A percentile compares a stretch with the other conserved stretches of the same genome.
phyloP scores from a whole-genome alignment of 1,139 yeast species.

The Pichia sp. region DNA sequence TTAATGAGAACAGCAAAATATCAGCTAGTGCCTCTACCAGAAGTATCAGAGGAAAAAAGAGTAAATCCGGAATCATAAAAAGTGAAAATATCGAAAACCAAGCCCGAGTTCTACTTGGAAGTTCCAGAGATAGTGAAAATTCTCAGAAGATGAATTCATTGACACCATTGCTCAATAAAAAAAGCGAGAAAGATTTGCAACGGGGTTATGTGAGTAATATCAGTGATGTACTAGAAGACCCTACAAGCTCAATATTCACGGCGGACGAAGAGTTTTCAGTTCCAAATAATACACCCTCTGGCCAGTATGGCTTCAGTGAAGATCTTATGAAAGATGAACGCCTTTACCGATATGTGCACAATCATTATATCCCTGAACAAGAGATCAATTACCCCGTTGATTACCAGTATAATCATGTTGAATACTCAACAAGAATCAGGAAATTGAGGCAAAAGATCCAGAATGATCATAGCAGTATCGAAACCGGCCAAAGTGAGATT shows the following conservation, averaged over 20 bases:
- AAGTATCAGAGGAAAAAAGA: not conserved
- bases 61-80: not conserved
- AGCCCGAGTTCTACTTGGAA: conserved; percentile 1
- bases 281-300: not conserved
- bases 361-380: conserved; percentile 26
- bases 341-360: conserved; percentile 39
- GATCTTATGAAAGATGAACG: conserved; percentile 40
- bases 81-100: conserved; percentile 9
- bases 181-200: not conserved
- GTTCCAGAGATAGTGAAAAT: not conserved
- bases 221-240: conserved; percentile 9
- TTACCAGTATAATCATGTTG: conserved; percentile 21
- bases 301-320: conserved; percentile 16
- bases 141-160: not conserved
- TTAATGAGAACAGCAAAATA: not conserved
- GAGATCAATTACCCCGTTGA: conserved; percentile 31
- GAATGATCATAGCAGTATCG: not conserved
- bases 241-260: not conserved
- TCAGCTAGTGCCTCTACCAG: not conserved
- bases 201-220: conserved; percentile 9
- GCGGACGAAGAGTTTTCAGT: not conserved
- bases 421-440: conserved; percentile 20
- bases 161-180: conserved; percentile 11
- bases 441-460: conserved; percentile 3
- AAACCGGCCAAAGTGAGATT: not conserved